A percentile compares a stretch with the other conserved stretches of the same genome.
Evolutionary conservation across 1,139 yeast genomes (phyloP).

Genomic region (Suhomyces ambrosiae): DNA sequence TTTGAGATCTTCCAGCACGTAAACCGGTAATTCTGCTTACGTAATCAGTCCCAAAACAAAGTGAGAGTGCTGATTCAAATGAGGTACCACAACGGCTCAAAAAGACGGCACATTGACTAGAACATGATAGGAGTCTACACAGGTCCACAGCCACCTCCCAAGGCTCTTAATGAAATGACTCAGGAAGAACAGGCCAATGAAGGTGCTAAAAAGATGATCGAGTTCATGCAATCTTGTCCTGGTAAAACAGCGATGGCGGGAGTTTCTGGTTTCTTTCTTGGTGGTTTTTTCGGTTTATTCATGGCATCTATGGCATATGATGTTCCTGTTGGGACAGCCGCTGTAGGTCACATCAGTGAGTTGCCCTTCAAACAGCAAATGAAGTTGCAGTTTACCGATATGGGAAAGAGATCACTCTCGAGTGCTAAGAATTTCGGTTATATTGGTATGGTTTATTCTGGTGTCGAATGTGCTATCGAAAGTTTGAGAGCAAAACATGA

Average conservation of each 20-base stretch:
- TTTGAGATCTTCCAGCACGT: background rate
- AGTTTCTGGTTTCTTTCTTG: conserved; percentile 90
- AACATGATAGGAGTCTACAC: conserved; percentile 28
- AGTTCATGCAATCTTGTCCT: conserved; percentile 89
- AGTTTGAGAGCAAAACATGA: conserved; percentile 87
- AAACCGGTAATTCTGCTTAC: conserved; percentile 2
- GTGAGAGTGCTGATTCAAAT: conserved; percentile 1
- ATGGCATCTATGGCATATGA: conserved; percentile 95
- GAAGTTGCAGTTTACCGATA: conserved; percentile 86
- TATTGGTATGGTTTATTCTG: conserved; percentile 90
- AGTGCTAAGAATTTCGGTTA: conserved; percentile 95
- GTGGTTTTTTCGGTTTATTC: conserved; percentile 94
- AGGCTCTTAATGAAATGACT: conserved; percentile 68
- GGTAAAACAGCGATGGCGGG: conserved; percentile 93
- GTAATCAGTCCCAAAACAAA: conserved; percentile 3
- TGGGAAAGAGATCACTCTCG: conserved; percentile 83
- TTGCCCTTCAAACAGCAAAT: conserved; percentile 92
- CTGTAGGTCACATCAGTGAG: conserved; percentile 63
- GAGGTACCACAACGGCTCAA: background rate
- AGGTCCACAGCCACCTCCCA: conserved; percentile 31
- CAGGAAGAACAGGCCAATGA: conserved; percentile 92
- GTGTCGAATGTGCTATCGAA: conserved; percentile 92
- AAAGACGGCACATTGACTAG: background rate
- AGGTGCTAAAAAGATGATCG: conserved; percentile 84
- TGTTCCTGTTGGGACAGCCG: conserved; percentile 68